Percentiles rank a stretch among this genome's conserved stretches.
Evolutionary conservation across 1,284 basidiomycete species (phyloP).

Genomic region (Grifola frondosa): DNA sequence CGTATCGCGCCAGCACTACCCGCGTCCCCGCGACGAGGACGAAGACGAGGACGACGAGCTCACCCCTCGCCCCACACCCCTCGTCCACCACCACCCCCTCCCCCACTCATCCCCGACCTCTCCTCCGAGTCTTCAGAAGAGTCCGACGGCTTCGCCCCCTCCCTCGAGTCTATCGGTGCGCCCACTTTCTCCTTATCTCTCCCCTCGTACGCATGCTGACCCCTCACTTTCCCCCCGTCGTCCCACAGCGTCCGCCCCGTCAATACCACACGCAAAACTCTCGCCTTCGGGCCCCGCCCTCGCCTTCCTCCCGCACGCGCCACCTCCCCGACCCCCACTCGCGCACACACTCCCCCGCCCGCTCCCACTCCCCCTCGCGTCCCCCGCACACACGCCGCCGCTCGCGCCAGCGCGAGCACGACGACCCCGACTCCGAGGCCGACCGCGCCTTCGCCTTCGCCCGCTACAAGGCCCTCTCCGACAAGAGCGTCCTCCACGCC

Average conservation of each 20-base stretch:
- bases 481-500: slow-evolving; percentile 26
- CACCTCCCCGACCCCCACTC: slow-evolving; percentile 3
- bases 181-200: no score
- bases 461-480: slow-evolving; percentile 27
- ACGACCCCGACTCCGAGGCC: slow-evolving; percentile 12
- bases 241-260: no score
- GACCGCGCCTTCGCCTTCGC: slow-evolving; percentile 16
- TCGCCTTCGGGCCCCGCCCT: no score
- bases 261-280: no score
- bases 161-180: no score
- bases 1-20: slow-evolving; percentile 1
- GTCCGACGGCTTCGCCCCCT: slow-evolving; percentile 47
- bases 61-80: slow-evolving; percentile 42
- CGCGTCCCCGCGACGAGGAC: slow-evolving; percentile 10
- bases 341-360: slow-evolving; percentile 18
- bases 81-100: slow-evolving; percentile 47
- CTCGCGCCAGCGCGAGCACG: slow-evolving; percentile 18
- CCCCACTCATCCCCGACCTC: slow-evolving; percentile 55
- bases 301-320: no score
- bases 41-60: slow-evolving; percentile 23
- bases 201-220: no score
- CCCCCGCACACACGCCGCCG: slow-evolving; percentile 17
- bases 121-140: slow-evolving; percentile 58
- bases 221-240: no score
- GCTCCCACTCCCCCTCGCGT: slow-evolving; percentile 20